Percentiles rank a stretch among this genome's conserved stretches.
Evolutionary conservation across 2,329 filamentous ascomycete genomes (phyloP).

Genomic region (Cryphonectria nitschkei): DNA sequence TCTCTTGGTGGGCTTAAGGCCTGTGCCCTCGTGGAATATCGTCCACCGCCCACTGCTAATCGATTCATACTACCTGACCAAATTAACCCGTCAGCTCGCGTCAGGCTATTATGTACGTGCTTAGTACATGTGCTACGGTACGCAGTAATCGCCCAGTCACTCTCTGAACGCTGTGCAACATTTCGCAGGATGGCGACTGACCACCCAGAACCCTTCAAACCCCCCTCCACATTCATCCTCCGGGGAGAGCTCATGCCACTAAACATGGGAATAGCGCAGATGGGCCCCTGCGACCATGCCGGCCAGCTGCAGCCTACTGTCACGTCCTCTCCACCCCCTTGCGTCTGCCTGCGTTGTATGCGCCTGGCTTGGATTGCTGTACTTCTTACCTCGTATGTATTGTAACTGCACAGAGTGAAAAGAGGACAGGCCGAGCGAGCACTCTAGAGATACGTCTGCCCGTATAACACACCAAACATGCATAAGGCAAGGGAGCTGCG

Average conservation of each 20-base stretch:
- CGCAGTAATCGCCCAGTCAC: neutral
- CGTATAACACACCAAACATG: neutral
- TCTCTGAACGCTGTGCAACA: neutral
- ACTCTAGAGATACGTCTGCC: neutral
- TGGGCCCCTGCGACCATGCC: neutral
- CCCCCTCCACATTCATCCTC: neutral
- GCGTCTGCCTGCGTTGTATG: neutral
- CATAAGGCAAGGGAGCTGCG: neutral
- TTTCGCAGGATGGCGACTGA: neutral
- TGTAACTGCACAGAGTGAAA: neutral
- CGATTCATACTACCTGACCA: neutral
- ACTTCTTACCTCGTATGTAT: neutral
- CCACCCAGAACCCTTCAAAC: neutral
- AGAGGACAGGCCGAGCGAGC: neutral
- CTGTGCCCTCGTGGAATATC: neutral
- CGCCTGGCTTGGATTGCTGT: neutral
- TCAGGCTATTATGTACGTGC: neutral
- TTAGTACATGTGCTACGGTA: neutral
- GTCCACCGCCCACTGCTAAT: neutral
- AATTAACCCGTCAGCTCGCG: neutral
- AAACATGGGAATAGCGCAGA: slow-evolving; percentile 3
- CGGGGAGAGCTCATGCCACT: neutral
- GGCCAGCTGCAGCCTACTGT: slow-evolving; percentile 2
- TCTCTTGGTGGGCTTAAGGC: neutral
- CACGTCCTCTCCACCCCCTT: neutral